phyloP scores from a whole-genome alignment of 2,329 filamentous ascomycete genomes.

The Colletotrichum liaoningense region DNA sequence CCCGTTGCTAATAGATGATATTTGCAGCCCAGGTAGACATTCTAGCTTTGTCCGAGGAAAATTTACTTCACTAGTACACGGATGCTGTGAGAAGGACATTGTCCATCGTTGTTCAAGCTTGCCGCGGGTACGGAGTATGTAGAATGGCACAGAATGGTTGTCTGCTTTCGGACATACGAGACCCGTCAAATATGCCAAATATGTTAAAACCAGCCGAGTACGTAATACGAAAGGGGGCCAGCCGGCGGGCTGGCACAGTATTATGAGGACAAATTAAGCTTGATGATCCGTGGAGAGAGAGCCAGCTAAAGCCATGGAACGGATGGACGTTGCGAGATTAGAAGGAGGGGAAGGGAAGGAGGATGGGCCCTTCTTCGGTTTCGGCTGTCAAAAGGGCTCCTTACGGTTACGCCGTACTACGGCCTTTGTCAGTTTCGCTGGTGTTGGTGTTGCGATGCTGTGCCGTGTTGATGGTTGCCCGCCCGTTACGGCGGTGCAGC shows the following conservation, averaged over 20 bases:
- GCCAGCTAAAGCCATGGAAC: background rate
- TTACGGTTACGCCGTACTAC: background rate
- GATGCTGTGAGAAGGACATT: background rate
- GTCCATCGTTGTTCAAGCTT: background rate
- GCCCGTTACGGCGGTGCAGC: background rate
- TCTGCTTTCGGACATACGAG: background rate
- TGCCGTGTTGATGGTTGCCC: background rate
- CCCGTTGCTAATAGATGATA: background rate
- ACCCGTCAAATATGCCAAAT: constrained; percentile 3
- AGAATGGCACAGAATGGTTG: background rate
- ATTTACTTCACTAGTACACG: background rate
- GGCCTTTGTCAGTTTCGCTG: background rate
- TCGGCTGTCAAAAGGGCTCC: background rate
- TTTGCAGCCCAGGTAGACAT: background rate
- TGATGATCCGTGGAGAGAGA: background rate
- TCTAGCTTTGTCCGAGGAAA: background rate
- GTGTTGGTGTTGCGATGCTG: background rate
- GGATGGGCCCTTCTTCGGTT: background rate
- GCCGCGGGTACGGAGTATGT: background rate
- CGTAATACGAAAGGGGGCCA: background rate
- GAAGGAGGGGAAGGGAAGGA: background rate
- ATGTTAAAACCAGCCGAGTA: constrained; percentile 2
- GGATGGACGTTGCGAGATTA: background rate
- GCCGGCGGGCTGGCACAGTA: background rate
- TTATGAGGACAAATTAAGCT: background rate